These are phyloP conservation scores for Allantophomopsis cytisporea DNA, from an alignment of 2,329 filamentous ascomycete genomes.

Conservation along the genomic window DNA sequence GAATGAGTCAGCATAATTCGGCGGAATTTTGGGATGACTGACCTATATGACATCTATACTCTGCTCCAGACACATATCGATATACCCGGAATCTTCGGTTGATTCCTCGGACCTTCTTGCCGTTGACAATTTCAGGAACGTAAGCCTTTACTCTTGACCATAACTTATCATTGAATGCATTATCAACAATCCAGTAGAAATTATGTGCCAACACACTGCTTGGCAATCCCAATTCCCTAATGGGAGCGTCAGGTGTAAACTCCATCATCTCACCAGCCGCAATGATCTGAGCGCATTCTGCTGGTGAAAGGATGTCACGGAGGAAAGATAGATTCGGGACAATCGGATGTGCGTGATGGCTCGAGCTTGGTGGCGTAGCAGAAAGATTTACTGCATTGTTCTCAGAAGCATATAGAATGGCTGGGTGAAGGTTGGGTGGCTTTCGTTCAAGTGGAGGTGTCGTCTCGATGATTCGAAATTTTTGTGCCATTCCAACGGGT, in stretches of 20 bases:
- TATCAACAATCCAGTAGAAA: constrained; percentile 60
- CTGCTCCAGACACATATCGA: constrained; percentile 58
- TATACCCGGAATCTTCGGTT: constrained; percentile 62
- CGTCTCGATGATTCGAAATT: constrained; percentile 45
- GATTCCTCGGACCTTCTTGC: constrained; percentile 44
- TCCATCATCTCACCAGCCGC: constrained; percentile 50
- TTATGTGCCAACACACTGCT: constrained; percentile 56
- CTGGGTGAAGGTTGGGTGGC: constrained; percentile 53
- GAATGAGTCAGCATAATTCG: constrained; percentile 5
- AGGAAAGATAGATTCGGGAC: constrained; percentile 49
- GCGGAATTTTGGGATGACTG: constrained; percentile 1
- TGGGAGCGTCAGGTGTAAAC: constrained; percentile 54
- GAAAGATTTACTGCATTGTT: constrained; percentile 41
- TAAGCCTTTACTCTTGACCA: constrained; percentile 47
- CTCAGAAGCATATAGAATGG: constrained; percentile 47
- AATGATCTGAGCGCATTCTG: constrained; percentile 53
- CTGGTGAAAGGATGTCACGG: constrained; percentile 41
- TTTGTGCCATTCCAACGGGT: constrained; percentile 21
- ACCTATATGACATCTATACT: constrained; percentile 55
- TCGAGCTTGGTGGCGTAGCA: constrained; percentile 30
- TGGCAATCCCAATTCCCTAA: constrained; percentile 47
- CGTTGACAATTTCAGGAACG: constrained; percentile 39
- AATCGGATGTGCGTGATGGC: constrained; percentile 40
- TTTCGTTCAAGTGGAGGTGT: constrained; percentile 46
- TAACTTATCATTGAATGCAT: constrained; percentile 45